These are phyloP conservation scores for Populus ilicifolia DNA, from an alignment of 345 rosid species.

Conservation along the genomic window DNA sequence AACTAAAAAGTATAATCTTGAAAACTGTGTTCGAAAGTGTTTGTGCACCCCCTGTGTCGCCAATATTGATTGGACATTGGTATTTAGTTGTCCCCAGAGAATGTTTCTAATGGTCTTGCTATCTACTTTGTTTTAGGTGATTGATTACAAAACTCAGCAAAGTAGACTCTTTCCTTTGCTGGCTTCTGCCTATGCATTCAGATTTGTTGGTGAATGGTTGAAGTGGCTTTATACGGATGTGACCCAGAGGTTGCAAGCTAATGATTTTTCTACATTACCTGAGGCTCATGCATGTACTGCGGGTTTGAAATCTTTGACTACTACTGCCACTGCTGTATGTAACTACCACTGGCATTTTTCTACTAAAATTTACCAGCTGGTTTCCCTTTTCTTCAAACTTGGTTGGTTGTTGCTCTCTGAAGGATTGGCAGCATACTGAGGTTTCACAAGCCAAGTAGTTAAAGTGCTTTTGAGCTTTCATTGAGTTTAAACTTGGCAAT, in stretches of 20 bases:
- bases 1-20: neutral
- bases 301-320: constrained; percentile 94
- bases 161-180: constrained; percentile 93
- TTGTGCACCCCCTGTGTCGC: neutral
- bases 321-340: constrained; percentile 87
- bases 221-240: constrained; percentile 92
- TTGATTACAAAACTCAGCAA: constrained; percentile 96
- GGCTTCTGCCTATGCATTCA: constrained; percentile 98
- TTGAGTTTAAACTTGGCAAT: neutral
- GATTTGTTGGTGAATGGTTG: constrained; percentile 98
- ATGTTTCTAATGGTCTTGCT: constrained; percentile 17
- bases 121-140: constrained; percentile 56
- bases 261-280: constrained; percentile 86
- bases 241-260: constrained; percentile 74
- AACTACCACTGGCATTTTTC: neutral
- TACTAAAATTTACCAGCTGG: neutral
- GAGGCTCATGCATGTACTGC: constrained; percentile 99
- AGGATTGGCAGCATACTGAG: neutral
- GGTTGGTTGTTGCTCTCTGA: neutral
- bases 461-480: neutral
- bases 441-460: neutral
- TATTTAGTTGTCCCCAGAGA: neutral
- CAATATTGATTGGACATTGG: neutral
- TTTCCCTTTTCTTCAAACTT: neutral
- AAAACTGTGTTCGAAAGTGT: neutral